Base-by-base conservation (phyloP, 495 filamentous ascomycete species). In the Aeminium ludgeri region DNA sequence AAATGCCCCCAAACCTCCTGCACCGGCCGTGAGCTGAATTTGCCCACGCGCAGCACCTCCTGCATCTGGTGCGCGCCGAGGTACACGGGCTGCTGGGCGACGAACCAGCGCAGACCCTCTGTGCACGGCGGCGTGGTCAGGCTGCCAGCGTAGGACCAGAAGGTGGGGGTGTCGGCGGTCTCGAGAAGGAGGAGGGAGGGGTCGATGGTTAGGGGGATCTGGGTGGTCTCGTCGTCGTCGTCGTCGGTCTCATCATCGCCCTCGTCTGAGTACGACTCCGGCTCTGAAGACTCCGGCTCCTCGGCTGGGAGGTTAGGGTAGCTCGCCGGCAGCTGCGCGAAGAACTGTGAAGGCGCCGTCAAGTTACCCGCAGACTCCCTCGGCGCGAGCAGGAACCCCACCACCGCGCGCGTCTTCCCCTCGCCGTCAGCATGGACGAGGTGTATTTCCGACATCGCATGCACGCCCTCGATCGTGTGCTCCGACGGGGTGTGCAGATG, bases 1-100 rank as follows among this genome's bases (percentile, higher is more conserved):
- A 25, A 3, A 25, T 48, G 45, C 36, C 20, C 30, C 45, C 45
- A 48, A 27, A 48, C 45, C 45, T 44, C 45, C 35, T 48, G 45
- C 41, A 44, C 45, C 15, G 45, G 34, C 19, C 45, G 23, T 3
- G 45, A 40, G 4, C 20, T 30, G 25, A 44, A 48, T 17, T 34
- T 48, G 36, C 45, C 44, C 13, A 41, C 45, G 16, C 45, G 20
- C 17, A 48, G 23, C 16, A 48, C 27, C 10, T 5, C 23, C 40
- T 39, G 33, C 45, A 48, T 48, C 41, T 48, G 40, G 12, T 38
- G 10, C 16, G 38, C 41, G 17, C 45, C 35, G 12, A 35, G 33
- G 10, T 16, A 44, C 33, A 39, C 1, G 20, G 44, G 38, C 20
- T 44, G 41, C 3, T 40, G 5, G 20, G 45, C 45, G 13, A 48